Conservation (phyloP, 2,329 filamentous ascomycete species). For the Paecilomyces niveus region DNA sequence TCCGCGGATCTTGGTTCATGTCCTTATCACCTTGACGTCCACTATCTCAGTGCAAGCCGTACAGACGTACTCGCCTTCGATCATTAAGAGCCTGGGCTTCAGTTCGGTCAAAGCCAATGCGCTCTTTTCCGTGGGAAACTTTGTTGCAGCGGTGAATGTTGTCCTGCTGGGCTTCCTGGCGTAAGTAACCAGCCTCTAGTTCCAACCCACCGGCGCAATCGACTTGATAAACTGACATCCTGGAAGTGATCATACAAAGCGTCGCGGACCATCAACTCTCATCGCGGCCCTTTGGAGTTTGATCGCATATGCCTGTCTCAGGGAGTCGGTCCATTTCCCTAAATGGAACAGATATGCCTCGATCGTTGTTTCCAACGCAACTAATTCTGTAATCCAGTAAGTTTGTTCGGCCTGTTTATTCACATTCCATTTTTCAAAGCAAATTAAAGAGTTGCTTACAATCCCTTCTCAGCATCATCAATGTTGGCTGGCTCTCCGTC, state of each 20-base stretch:
- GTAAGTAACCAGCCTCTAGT: constrained; percentile 9
- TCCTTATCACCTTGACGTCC: constrained; percentile 41
- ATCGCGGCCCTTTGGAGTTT: constrained; percentile 31
- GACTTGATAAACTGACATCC: constrained; percentile 4
- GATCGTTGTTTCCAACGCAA: constrained; percentile 20
- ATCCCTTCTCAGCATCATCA: constrained; percentile 31
- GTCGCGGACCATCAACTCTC: constrained; percentile 29
- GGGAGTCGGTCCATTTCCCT: constrained; percentile 14
- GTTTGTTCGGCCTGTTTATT: constrained; percentile 2
- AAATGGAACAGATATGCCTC: constrained; percentile 24
- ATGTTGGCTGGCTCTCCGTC: constrained; percentile 55
- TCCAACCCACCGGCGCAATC: background rate
- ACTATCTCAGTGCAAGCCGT: constrained; percentile 43
- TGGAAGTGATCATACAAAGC: constrained; percentile 21
- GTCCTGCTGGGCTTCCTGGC: constrained; percentile 16
- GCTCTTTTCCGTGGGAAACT: constrained; percentile 45
- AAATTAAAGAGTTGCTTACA: constrained; percentile 5
- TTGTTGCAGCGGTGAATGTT: constrained; percentile 20
- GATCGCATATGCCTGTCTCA: constrained; percentile 30
- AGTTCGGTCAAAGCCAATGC: constrained; percentile 44
- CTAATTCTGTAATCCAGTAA: constrained; percentile 31
- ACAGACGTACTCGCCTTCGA: constrained; percentile 49
- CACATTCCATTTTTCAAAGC: background rate
- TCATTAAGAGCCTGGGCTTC: constrained; percentile 50
- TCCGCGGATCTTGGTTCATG: constrained; percentile 48